phyloP scores from a whole-genome alignment of 345 rosid genomes.

The Lenwebbia sp. region DNA sequence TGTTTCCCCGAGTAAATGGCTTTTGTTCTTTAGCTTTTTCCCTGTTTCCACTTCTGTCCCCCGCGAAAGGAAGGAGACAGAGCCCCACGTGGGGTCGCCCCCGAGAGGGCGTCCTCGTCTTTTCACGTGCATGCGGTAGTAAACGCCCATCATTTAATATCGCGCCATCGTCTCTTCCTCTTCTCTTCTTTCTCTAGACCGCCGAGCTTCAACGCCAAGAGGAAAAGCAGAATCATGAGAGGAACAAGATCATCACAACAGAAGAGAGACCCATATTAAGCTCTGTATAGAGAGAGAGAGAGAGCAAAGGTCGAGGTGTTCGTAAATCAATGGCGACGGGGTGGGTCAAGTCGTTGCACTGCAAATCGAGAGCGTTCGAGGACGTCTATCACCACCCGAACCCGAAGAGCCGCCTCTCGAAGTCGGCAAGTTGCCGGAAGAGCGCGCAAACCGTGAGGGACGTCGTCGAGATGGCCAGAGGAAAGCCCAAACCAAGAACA shows the following conservation, averaged over 20 bases:
- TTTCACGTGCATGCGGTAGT: neutral
- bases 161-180: constrained; percentile 22
- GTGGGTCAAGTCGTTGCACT: constrained; percentile 89
- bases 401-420: constrained; percentile 24
- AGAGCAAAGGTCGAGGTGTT: neutral
- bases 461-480: constrained; percentile 43
- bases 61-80: neutral
- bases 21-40: neutral
- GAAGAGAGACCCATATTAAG: neutral
- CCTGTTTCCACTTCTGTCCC: neutral
- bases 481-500: neutral
- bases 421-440: constrained; percentile 61
- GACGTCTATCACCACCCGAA: constrained; percentile 60
- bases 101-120: constrained; percentile 15
- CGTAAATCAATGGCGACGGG: constrained; percentile 41
- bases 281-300: constrained; percentile 1
- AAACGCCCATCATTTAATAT: constrained; percentile 20
- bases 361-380: constrained; percentile 86
- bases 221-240: neutral
- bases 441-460: constrained; percentile 55
- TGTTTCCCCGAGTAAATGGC: constrained; percentile 10
- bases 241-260: neutral
- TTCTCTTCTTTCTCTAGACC: neutral
- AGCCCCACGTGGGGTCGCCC: neutral
- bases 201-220: neutral